phyloP scores from a whole-genome alignment of 1,284 basidiomycete genomes.

The Puccinia sorghi region DNA sequence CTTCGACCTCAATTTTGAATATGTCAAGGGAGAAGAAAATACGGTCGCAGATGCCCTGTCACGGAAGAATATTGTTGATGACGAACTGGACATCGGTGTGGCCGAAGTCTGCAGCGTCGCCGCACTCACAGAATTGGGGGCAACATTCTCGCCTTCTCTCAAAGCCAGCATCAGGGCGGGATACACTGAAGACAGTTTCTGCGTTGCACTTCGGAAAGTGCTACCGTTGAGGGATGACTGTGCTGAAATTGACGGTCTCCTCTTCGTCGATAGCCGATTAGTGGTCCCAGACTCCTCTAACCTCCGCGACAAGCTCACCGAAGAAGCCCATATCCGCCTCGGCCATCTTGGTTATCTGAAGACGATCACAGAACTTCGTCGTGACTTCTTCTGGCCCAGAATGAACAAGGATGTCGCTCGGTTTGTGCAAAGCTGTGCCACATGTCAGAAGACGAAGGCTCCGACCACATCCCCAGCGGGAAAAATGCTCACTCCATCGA shows the following conservation, averaged over 20 bases:
- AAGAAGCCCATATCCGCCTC: neutral
- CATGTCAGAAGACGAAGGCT: slow-evolving; percentile 3
- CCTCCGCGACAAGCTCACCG: neutral
- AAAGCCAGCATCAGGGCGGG: no score
- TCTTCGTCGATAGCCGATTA: neutral
- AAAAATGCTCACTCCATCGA: neutral
- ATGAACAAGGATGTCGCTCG: neutral
- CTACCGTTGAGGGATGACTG: no score
- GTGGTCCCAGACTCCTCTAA: no score
- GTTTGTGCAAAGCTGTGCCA: neutral
- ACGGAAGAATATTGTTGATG: neutral
- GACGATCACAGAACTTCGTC: no score
- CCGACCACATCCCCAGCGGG: neutral
- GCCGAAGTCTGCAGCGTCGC: no score
- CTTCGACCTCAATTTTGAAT: slow-evolving; percentile 56
- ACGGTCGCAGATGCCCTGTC: slow-evolving; percentile 57
- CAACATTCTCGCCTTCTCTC: no score
- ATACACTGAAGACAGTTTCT: no score
- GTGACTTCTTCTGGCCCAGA: slow-evolving; percentile 2
- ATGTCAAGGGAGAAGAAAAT: slow-evolving; percentile 60
- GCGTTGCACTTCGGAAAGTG: no score
- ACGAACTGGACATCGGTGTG: no score
- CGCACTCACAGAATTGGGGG: no score
- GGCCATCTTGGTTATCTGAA: slow-evolving; percentile 1
- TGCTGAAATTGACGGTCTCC: neutral